These are phyloP conservation scores for Plectosphaerella sp. DNA, from an alignment of 2,329 filamentous ascomycete genomes.

Conservation along the genomic window DNA sequence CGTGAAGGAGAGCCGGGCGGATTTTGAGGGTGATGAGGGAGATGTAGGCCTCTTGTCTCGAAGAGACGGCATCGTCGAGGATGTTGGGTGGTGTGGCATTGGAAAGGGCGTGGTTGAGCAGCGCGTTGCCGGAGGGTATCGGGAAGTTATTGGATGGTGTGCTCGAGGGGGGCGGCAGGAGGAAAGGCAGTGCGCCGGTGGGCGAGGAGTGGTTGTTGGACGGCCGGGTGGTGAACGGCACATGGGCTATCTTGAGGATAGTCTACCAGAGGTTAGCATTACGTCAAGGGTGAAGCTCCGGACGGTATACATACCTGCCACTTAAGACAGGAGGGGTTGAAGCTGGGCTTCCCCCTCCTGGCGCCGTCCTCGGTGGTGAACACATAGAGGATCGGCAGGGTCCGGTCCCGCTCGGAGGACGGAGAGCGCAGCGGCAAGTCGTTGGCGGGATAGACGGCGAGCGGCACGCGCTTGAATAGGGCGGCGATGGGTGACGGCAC, in stretches of 20 bases:
- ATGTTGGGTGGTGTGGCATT: constrained; percentile 27
- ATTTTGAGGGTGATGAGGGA: constrained; percentile 73
- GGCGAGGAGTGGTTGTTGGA: constrained; percentile 95
- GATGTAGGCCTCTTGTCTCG: constrained; percentile 69
- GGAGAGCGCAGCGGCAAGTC: constrained; percentile 63
- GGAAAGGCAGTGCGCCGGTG: constrained; percentile 80
- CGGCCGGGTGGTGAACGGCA: constrained; percentile 62
- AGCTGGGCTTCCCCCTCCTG: constrained; percentile 62
- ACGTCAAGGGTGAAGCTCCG: neutral
- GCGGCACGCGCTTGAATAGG: constrained; percentile 81
- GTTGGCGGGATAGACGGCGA: constrained; percentile 71
- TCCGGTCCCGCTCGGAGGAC: constrained; percentile 19
- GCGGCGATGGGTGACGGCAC: constrained; percentile 73
- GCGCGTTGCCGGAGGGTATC: constrained; percentile 55
- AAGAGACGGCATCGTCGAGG: constrained; percentile 44
- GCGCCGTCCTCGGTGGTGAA: constrained; percentile 68
- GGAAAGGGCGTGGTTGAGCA: constrained; percentile 64
- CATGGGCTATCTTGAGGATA: constrained; percentile 71
- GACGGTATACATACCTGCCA: constrained; percentile 70
- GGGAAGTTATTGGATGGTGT: constrained; percentile 26
- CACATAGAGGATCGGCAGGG: constrained; percentile 62
- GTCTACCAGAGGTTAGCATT: constrained; percentile 46
- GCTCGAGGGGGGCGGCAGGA: constrained; percentile 51
- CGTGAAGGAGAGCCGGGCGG: constrained; percentile 84
- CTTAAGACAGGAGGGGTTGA: constrained; percentile 89